phyloP scores from a whole-genome alignment of 2,329 filamentous ascomycete species.

The Zasmidium cellare region DNA sequence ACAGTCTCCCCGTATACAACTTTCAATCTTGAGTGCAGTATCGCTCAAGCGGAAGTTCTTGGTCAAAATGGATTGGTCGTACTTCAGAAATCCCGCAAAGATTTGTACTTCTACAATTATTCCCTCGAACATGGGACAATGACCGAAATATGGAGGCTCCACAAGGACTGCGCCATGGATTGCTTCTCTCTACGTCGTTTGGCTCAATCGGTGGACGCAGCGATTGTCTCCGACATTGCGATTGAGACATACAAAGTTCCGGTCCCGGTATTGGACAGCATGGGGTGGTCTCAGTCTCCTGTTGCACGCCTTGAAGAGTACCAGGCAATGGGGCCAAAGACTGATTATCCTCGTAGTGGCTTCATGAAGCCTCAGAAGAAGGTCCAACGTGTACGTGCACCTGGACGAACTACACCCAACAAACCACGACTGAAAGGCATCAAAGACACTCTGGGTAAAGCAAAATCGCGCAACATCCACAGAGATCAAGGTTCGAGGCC shows the following conservation, averaged over 20 bases:
- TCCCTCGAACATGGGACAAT: constrained; percentile 14
- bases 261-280: constrained; percentile 18
- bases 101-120: constrained; percentile 24
- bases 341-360: neutral
- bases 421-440: neutral
- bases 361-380: neutral
- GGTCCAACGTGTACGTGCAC: neutral
- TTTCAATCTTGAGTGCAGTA: constrained; percentile 9
- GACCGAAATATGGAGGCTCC: constrained; percentile 24
- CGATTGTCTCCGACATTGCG: constrained; percentile 12
- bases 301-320: no score
- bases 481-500: neutral
- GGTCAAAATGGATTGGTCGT: constrained; percentile 28
- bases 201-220: constrained; percentile 10
- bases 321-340: no score
- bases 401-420: neutral
- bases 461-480: neutral
- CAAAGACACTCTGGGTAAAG: neutral
- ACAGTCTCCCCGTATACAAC: neutral
- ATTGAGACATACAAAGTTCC: constrained; percentile 22
- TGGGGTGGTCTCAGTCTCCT: constrained; percentile 16
- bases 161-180: constrained; percentile 17
- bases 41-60: constrained; percentile 19
- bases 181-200: constrained; percentile 18
- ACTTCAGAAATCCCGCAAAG: constrained; percentile 17